These are phyloP conservation scores for Citrus sp. DNA, from an alignment of 345 rosid species.

Conservation along the genomic window DNA sequence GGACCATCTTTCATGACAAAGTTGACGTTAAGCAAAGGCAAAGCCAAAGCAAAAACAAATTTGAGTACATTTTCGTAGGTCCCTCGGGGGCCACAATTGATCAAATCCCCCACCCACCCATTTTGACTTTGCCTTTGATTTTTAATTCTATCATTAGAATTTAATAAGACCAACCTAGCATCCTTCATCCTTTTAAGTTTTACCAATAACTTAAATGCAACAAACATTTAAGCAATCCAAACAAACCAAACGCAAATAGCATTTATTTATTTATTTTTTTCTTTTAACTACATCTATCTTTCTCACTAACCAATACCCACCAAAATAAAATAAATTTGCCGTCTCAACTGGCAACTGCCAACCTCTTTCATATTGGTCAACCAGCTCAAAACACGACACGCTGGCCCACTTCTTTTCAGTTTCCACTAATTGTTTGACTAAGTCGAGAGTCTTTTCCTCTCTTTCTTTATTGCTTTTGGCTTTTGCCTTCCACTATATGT, in stretches of 20 bases:
- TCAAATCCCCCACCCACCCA: constrained; percentile 39
- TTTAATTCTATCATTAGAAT: neutral
- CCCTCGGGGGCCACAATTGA: constrained; percentile 5
- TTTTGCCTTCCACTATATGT: neutral
- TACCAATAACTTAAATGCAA: neutral
- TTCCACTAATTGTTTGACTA: constrained; percentile 36
- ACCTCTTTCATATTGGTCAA: constrained; percentile 38
- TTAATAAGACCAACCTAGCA: neutral
- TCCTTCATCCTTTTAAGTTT: neutral
- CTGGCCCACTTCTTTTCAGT: constrained; percentile 26
- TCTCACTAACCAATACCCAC: constrained; percentile 11
- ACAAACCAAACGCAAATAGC: neutral
- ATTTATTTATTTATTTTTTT: neutral
- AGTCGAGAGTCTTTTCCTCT: constrained; percentile 9
- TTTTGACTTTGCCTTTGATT: constrained; percentile 34
- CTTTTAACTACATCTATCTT: neutral
- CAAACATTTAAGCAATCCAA: neutral
- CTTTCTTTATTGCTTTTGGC: neutral
- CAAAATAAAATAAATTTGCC: constrained; percentile 7
- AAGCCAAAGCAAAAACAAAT: constrained; percentile 20
- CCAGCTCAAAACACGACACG: constrained; percentile 38
- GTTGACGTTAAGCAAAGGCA: constrained; percentile 49
- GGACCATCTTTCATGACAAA: constrained; percentile 25
- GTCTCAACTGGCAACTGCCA: constrained; percentile 34
- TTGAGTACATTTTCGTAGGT: constrained; percentile 13